Evolutionary conservation across 495 filamentous ascomycete genomes (phyloP), one percentile per base, ranked within the genome.

Genomic region (Schizothecium vesticola): DNA sequence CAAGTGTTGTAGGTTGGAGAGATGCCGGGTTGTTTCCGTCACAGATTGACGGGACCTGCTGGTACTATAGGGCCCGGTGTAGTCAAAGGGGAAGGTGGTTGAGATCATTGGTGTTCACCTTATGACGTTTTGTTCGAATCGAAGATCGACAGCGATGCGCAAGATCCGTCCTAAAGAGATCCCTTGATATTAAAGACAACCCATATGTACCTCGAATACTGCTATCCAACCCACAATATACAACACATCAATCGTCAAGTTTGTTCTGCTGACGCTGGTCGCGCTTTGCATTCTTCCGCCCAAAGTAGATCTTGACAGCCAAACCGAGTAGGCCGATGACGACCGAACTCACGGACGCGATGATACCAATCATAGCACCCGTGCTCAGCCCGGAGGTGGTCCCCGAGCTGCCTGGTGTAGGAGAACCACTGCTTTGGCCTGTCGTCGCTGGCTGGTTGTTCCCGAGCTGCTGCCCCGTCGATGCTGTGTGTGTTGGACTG

Each of bases 281-380:
- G 16, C 36, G 56, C 64, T 36, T 66, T 23, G 33, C 64, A 16
- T 60, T 67, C 59, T 62, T 67, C 21, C 58, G 57, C 31, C 36
- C 59, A 26, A 55, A 67, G 59, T 62, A 56, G 25, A 67, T 55
- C 66, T 56, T 67, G 66, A 63, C 43, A 5, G 19, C 33, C 21
- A 67, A 16, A 61, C 66, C 66, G 23, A 67, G 23, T 7, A 56
- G 26, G 13, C 58, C 59, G 22, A 67, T 23, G 3, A 62, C 59
- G 23, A 62, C 43, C 22, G 66, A 67, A 21, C 13, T 28, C 13
- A 67, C 31, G 2, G 66, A 36, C 7, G 24, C 29, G 28, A 63
- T 63, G 22, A 67, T 67, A 56, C 58, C 66, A 21, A 67, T 63
- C 66, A 67, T 62, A 13, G 66, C 59, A n/a, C 66, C 66, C 7